These are phyloP conservation scores for Gossypium gossypioides DNA, from an alignment of 441 rosid genomes.

Conservation along the genomic window DNA sequence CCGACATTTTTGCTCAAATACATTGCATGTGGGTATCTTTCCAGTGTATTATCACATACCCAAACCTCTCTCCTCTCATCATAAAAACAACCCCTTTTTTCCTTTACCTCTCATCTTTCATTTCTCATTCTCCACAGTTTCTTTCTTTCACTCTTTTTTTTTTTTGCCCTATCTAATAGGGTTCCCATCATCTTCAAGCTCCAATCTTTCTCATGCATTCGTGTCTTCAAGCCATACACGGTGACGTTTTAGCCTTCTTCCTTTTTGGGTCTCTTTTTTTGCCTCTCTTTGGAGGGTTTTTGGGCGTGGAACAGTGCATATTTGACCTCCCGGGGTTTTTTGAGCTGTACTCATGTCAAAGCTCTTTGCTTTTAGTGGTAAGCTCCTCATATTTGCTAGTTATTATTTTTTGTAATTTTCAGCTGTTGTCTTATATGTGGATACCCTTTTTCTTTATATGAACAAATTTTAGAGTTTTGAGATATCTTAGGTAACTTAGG, in stretches of 20 bases:
- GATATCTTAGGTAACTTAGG: neutral
- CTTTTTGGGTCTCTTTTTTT: conserved; percentile 40
- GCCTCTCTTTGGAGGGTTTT: conserved; percentile 65
- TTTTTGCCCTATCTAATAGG: conserved; percentile 67
- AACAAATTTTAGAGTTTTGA: neutral
- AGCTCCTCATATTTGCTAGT: neutral
- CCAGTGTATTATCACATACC: conserved; percentile 27
- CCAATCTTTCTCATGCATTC: conserved; percentile 44
- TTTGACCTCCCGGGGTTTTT: conserved; percentile 39
- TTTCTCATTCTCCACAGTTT: neutral
- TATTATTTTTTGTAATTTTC: neutral
- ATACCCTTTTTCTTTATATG: neutral
- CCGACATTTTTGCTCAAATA: conserved; percentile 27
- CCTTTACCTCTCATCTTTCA: neutral
- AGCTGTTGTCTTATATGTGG: neutral
- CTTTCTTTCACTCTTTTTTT: conserved; percentile 26
- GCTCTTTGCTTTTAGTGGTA: conserved; percentile 56
- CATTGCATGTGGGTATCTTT: conserved; percentile 51
- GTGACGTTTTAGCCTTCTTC: conserved; percentile 17
- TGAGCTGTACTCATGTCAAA: conserved; percentile 60
- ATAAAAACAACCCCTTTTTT: conserved; percentile 16
- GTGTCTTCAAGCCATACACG: conserved; percentile 13
- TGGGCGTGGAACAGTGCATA: conserved; percentile 26
- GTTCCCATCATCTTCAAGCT: conserved; percentile 30
- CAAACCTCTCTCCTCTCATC: conserved; percentile 7